These are phyloP conservation scores for Berberis vulgaris DNA, from an alignment of 164 flowering plant genomes.

Conservation along the genomic window DNA sequence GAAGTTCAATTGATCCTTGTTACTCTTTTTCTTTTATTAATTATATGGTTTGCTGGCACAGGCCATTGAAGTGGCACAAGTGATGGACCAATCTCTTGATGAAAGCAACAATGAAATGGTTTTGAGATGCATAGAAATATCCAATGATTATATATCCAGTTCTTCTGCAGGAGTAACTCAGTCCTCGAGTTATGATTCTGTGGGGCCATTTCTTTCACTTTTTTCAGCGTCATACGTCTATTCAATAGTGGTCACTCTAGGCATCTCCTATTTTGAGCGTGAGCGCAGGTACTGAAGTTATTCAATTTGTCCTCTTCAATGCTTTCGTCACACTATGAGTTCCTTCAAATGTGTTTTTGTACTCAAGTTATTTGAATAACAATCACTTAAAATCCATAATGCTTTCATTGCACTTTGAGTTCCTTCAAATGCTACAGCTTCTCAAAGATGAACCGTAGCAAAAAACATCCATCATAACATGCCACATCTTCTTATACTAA, in stretches of 20 bases:
- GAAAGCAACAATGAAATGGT: conserved; percentile 39
- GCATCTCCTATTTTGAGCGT: conserved; percentile 71
- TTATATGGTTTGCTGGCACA: conserved; percentile 17
- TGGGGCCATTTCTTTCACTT: conserved; percentile 26
- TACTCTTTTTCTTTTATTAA: conserved; percentile 7
- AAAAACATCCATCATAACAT: too few relatives aligned
- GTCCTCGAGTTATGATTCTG: conserved; percentile 22
- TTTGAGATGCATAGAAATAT: conserved; percentile 50
- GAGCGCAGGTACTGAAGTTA: conserved; percentile 47
- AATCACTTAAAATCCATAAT: too few relatives aligned
- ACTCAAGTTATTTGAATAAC: too few relatives aligned
- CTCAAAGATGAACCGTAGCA: too few relatives aligned
- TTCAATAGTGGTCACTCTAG: conserved; percentile 67
- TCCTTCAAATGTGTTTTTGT: too few relatives aligned
- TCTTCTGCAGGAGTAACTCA: conserved; percentile 11
- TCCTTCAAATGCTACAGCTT: too few relatives aligned
- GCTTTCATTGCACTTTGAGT: too few relatives aligned
- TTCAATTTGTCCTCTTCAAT: neutral
- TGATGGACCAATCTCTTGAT: conserved; percentile 79
- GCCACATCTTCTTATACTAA: too few relatives aligned
- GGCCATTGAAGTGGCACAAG: conserved; percentile 90
- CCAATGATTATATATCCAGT: conserved; percentile 40
- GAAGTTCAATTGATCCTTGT: neutral
- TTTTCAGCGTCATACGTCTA: conserved; percentile 76
- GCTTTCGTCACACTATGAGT: too few relatives aligned